Conservation (phyloP, 306 rosid genomes). For the Cicer chorassanicum region DNA sequence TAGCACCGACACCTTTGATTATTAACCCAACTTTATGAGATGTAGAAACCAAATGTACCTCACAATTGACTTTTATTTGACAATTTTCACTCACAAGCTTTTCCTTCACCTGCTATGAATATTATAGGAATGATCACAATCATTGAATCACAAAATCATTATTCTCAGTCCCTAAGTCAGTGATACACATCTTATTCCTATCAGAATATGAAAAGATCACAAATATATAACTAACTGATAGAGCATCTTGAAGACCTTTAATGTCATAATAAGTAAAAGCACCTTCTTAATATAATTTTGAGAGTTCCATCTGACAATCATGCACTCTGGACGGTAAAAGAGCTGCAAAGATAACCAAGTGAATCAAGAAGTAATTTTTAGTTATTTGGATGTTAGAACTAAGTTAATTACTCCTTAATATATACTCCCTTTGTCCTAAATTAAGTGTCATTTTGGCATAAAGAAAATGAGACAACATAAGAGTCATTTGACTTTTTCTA, state of each 20-base stretch:
- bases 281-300: conserved; percentile 69
- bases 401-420: neutral
- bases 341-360: conserved; percentile 55
- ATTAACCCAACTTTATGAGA: conserved; percentile 59
- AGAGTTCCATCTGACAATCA: conserved; percentile 74
- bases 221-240: too few species aligned
- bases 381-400: conserved; percentile 13
- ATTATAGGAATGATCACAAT: neutral
- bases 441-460: too few species aligned
- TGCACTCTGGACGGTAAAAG: conserved; percentile 87
- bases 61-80: conserved; percentile 56
- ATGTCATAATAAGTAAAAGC: conserved; percentile 17
- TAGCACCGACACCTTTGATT: neutral
- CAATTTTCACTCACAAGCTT: conserved; percentile 64
- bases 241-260: neutral
- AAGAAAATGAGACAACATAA: too few species aligned
- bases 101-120: conserved; percentile 62
- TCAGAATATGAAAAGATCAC: too few species aligned
- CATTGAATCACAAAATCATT: neutral
- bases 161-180: neutral
- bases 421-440: neutral
- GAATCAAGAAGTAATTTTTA: conserved; percentile 20
- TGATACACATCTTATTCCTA: neutral
- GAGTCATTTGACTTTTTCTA: too few species aligned
- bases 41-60: conserved; percentile 61